Evolutionary conservation across 192 early-diverging fungal genomes (phyloP).

Genomic region (Backusella psychrophila): DNA sequence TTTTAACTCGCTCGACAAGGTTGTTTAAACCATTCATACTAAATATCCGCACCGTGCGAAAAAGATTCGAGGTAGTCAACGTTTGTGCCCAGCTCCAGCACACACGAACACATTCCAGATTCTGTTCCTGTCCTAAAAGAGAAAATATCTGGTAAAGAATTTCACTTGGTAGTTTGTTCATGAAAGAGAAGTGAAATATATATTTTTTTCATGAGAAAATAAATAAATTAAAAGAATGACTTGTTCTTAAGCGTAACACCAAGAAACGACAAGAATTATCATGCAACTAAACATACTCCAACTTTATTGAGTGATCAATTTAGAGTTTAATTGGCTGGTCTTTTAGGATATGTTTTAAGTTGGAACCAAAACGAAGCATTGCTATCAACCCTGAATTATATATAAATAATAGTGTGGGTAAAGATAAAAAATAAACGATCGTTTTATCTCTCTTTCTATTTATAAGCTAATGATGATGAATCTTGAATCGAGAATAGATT

Average conservation of each 20-base stretch:
- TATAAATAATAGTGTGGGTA: background rate
- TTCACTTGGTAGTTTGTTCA: slow-evolving; percentile 1
- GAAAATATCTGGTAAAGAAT: background rate
- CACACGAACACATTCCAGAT: background rate
- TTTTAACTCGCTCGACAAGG: background rate
- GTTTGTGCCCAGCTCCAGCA: background rate
- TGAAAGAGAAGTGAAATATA: background rate
- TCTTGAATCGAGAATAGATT: no score
- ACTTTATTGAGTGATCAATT: background rate
- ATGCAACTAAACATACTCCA: background rate
- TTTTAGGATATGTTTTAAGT: background rate
- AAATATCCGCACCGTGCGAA: background rate
- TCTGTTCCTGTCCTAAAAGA: background rate
- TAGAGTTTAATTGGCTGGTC: background rate
- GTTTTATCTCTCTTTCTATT: background rate
- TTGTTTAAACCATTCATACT: background rate
- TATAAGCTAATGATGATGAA: background rate
- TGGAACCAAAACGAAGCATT: background rate
- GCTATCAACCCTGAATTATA: no score
- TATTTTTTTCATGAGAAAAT: background rate
- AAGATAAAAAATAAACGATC: background rate
- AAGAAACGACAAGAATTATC: background rate
- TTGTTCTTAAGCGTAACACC: background rate
- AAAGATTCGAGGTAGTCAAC: background rate
- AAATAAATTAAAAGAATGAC: background rate